These are phyloP conservation scores for Rhizopus stolonifer DNA, from an alignment of 371 early-diverging fungal species.

Conservation along the genomic window DNA sequence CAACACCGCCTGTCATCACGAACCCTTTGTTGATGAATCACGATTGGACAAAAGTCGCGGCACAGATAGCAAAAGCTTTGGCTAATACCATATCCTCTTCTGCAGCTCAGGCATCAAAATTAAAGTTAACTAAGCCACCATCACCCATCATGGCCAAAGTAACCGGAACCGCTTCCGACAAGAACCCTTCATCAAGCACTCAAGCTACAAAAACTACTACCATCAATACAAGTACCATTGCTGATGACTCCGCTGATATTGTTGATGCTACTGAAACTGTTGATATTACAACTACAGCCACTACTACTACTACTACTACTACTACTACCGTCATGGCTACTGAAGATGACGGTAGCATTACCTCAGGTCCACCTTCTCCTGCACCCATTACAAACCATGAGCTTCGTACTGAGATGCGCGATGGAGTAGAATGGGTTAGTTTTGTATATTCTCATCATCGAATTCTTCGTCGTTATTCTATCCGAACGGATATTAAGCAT, in stretches of 20 bases:
- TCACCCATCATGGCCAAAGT: neutral
- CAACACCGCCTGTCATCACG: neutral
- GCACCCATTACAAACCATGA: conserved; percentile 19
- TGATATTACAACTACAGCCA: neutral
- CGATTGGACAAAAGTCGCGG: conserved; percentile 27
- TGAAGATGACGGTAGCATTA: neutral
- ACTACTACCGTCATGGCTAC: too few species aligned
- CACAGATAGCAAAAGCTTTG: conserved; percentile 29
- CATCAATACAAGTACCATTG: too few species aligned
- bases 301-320: neutral
- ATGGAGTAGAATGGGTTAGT: conserved; percentile 63
- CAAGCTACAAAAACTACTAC: neutral
- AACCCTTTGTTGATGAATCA: conserved; percentile 14
- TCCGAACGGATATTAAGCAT: conserved; percentile 77
- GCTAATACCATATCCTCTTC: conserved; percentile 16
- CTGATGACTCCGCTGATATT: too few species aligned
- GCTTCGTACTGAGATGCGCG: conserved; percentile 24
- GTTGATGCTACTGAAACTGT: too few species aligned
- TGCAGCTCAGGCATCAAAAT: conserved; percentile 1
- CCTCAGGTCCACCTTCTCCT: neutral
- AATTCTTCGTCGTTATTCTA: conserved; percentile 57
- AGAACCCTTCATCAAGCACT: neutral
- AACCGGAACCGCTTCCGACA: conserved; percentile 10
- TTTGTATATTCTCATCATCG: conserved; percentile 66
- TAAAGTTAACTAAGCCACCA: conserved; percentile 15